Conservation (phyloP, 73 alveolate species). For the Paramecium pentaurelia region DNA sequence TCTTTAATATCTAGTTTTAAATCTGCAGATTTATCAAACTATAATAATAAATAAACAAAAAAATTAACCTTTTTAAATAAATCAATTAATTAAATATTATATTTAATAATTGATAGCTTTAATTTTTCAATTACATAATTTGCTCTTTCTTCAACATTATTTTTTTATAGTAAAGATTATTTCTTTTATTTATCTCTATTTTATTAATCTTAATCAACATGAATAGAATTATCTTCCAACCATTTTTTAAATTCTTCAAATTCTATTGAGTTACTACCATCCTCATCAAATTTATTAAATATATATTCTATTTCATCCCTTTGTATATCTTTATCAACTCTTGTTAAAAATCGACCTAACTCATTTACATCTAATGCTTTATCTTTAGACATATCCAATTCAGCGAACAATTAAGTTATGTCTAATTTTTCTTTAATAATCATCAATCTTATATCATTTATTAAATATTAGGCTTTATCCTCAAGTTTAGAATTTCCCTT, state of each 20-base stretch:
- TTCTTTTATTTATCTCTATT: not conserved
- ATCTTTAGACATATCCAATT: conserved; percentile 60
- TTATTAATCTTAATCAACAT: not conserved
- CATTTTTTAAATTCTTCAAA: conserved; percentile 61
- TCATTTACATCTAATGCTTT: conserved; percentile 56
- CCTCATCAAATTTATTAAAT: conserved; percentile 63
- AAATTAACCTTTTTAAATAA: conserved; percentile 40
- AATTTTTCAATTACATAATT: conserved; percentile 53
- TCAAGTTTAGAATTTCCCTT: conserved; percentile 32
- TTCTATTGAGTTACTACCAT: conserved; percentile 53
- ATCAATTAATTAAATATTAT: conserved; percentile 51
- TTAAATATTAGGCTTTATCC: conserved; percentile 57
- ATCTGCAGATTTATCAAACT: conserved; percentile 58
- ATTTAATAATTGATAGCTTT: conserved; percentile 35
- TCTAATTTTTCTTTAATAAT: conserved; percentile 52
- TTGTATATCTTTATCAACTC: conserved; percentile 41
- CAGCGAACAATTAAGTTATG: conserved; percentile 36
- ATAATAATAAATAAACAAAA: not conserved
- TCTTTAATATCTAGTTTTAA: conserved; percentile 37
- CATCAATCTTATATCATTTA: conserved; percentile 58
- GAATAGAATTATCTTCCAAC: conserved; percentile 45
- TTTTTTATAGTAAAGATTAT: not conserved
- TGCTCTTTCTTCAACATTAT: conserved; percentile 49
- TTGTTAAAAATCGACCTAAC: conserved; percentile 39
- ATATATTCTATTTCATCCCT: conserved; percentile 60